Percentiles rank a stretch among this genome's conserved stretches.
Evolutionary conservation across 306 rosid species (phyloP).

Genomic region (Acacia acuminata): DNA sequence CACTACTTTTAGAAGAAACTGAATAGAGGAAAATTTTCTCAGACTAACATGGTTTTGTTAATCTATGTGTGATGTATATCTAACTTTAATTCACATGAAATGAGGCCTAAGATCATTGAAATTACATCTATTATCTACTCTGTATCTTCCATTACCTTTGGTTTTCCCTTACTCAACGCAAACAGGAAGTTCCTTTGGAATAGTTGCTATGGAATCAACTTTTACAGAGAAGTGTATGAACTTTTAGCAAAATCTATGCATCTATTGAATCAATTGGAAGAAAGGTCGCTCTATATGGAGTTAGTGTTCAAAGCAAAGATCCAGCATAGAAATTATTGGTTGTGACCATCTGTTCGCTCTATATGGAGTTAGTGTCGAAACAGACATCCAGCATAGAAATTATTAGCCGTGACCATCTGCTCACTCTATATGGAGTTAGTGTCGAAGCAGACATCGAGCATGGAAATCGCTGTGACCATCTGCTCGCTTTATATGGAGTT

Average conservation of each 20-base stretch:
- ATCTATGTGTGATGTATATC: conserved; percentile 39
- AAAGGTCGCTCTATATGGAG: conserved; percentile 83
- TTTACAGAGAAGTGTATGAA: conserved; percentile 25
- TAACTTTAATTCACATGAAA: conserved; percentile 24
- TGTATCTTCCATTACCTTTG: conserved; percentile 23
- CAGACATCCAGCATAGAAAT: too few relatives aligned
- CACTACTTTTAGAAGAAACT: conserved; percentile 23
- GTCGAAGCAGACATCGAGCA: too few relatives aligned
- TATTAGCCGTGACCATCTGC: too few relatives aligned
- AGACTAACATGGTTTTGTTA: conserved; percentile 30
- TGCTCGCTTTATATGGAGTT: too few relatives aligned
- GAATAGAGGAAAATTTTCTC: conserved; percentile 9
- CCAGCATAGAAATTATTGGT: conserved; percentile 67
- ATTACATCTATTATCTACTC: not conserved
- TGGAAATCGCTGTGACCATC: too few relatives aligned
- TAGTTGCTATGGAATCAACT: conserved; percentile 7
- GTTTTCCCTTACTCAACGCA: conserved; percentile 27
- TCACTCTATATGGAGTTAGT: too few relatives aligned
- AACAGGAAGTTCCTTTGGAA: conserved; percentile 3
- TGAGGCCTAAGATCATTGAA: conserved; percentile 26
- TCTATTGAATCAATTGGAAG: conserved; percentile 94
- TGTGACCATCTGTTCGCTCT: too few relatives aligned
- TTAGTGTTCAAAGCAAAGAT: conserved; percentile 59
- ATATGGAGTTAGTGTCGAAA: too few relatives aligned
- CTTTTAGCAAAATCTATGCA: conserved; percentile 40